These are phyloP conservation scores for Microbotryum saponariae DNA, from an alignment of 1,284 basidiomycete genomes.

Conservation along the genomic window DNA sequence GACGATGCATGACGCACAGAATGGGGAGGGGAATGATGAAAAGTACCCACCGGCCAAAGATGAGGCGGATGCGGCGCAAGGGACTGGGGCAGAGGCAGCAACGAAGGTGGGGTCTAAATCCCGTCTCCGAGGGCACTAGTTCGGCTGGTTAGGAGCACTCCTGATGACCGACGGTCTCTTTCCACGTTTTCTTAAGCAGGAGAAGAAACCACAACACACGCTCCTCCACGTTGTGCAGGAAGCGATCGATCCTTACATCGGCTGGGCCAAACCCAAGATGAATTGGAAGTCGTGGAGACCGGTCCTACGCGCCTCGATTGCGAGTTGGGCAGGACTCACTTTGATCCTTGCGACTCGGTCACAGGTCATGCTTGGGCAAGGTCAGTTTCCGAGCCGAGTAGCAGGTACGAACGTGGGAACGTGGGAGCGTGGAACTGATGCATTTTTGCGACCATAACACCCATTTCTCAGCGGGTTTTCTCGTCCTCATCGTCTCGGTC, in stretches of 20 bases:
- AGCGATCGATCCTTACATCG: constrained; percentile 1
- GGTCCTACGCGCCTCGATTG: constrained; percentile 14
- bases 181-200: no score
- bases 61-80: no score
- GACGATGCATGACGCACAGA: no score
- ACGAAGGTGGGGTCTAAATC: no score
- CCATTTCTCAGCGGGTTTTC: constrained; percentile 16
- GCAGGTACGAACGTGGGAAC: background rate
- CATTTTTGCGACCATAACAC: background rate
- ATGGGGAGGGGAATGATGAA: no score
- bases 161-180: no score
- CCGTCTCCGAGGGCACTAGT: no score
- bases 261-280: constrained; percentile 20
- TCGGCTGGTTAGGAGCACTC: no score
- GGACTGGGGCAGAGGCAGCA: no score
- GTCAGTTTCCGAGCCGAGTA: background rate
- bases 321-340: constrained; percentile 27
- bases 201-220: no score
- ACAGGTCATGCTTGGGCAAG: background rate
- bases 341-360: background rate
- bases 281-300: constrained; percentile 30
- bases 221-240: no score
- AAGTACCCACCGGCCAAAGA: no score
- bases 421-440: constrained; percentile 1
- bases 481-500: constrained; percentile 22